These are phyloP conservation scores for Pulveroboletus sp. DNA, from an alignment of 768 basidiomycete genomes.

Conservation along the genomic window DNA sequence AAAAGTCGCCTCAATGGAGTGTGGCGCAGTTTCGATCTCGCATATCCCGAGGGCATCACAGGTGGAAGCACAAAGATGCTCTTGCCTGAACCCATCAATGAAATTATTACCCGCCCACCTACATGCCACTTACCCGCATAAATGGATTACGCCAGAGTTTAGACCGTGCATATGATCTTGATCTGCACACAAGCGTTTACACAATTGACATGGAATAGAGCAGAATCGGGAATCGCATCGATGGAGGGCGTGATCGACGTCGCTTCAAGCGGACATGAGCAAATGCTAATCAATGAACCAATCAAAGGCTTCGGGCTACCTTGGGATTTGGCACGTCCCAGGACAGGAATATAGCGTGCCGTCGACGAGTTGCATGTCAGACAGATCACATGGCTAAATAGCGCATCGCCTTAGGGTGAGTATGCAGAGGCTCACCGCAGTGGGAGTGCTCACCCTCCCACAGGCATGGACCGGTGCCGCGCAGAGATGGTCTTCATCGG, in stretches of 20 bases:
- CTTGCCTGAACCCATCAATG: conserved; percentile 37
- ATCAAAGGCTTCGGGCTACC: conserved; percentile 25
- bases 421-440: too few species aligned
- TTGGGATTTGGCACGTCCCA: conserved; percentile 40
- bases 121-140: conserved; percentile 47
- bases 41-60: conserved; percentile 51
- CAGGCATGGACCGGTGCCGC: conserved; percentile 52
- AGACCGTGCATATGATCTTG: conserved; percentile 53
- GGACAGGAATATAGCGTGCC: conserved; percentile 38
- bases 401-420: neutral
- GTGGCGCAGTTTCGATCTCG: conserved; percentile 54
- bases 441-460: conserved; percentile 38
- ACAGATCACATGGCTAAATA: conserved; percentile 41
- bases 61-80: conserved; percentile 41
- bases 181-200: conserved; percentile 48
- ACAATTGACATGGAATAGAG: conserved; percentile 51
- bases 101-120: neutral
- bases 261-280: conserved; percentile 31
- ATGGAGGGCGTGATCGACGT: conserved; percentile 43
- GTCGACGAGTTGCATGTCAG: conserved; percentile 26
- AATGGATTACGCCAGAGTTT: conserved; percentile 37
- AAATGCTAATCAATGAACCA: neutral
- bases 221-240: conserved; percentile 50
- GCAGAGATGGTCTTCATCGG: conserved; percentile 49
- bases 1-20: conserved; percentile 60